A percentile compares a stretch with the other conserved stretches of the same genome.
Evolutionary conservation across 1,284 basidiomycete species (phyloP).

Genomic region (Laetiporus sulphureus): DNA sequence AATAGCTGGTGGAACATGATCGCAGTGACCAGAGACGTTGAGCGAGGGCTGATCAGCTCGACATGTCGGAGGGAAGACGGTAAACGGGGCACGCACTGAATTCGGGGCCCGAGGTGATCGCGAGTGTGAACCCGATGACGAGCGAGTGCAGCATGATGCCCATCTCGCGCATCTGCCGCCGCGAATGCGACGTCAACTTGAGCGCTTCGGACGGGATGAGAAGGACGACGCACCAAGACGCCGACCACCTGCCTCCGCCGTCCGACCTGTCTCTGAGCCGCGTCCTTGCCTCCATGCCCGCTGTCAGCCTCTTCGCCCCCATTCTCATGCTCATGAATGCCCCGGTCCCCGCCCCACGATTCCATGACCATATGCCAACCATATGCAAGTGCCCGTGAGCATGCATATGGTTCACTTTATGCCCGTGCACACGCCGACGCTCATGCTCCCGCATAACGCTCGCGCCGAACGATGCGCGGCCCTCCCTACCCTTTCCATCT

Average conservation of each 20-base stretch:
- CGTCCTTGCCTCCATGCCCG: slow-evolving; percentile 17
- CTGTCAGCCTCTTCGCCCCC: slow-evolving; percentile 16
- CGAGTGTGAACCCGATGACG: slow-evolving; percentile 69
- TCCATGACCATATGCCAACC: slow-evolving; percentile 24
- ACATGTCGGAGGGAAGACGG: slow-evolving; percentile 1
- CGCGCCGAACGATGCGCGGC: too few species aligned
- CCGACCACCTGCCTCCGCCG: slow-evolving; percentile 55
- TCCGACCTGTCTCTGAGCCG: slow-evolving; percentile 33
- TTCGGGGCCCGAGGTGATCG: slow-evolving; percentile 59
- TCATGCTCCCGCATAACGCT: not conserved
- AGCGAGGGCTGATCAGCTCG: slow-evolving; percentile 3
- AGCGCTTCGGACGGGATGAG: not conserved
- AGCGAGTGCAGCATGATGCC: slow-evolving; percentile 80
- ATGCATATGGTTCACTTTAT: slow-evolving; percentile 18
- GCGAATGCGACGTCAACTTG: not conserved
- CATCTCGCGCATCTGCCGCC: slow-evolving; percentile 57
- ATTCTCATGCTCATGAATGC: too few species aligned
- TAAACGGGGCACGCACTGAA: slow-evolving; percentile 48
- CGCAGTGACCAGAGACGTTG: slow-evolving; percentile 66
- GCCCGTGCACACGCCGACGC: slow-evolving; percentile 10
- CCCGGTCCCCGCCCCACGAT: slow-evolving; percentile 13
- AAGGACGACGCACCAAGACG: slow-evolving; percentile 42
- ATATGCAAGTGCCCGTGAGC: slow-evolving; percentile 16
- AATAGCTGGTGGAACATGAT: slow-evolving; percentile 77
- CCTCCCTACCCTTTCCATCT: too few species aligned